phyloP scores from a whole-genome alignment of 352 stramenopile species.

The Chrysophaeum taylorii region DNA sequence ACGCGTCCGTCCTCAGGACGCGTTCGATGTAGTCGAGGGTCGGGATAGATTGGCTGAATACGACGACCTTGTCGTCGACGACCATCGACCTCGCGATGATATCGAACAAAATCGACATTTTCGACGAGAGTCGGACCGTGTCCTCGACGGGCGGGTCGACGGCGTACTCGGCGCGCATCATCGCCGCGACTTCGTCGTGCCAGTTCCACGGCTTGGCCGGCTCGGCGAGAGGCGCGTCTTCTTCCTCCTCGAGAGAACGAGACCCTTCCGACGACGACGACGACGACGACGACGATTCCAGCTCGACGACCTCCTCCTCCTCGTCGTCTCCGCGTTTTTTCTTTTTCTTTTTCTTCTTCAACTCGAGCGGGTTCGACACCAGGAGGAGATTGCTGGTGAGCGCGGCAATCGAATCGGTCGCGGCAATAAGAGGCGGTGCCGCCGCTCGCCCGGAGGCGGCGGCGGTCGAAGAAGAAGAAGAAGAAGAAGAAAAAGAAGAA shows the following conservation, averaged over 20 bases:
- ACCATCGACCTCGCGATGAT: slow-evolving; percentile 28
- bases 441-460: no score
- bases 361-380: background rate
- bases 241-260: no score
- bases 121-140: slow-evolving; percentile 22
- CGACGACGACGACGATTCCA: background rate
- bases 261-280: background rate
- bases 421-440: no score
- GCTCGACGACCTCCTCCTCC: background rate
- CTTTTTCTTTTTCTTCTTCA: slow-evolving; percentile 2
- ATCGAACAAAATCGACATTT: slow-evolving; percentile 47
- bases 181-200: background rate
- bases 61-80: slow-evolving; percentile 50
- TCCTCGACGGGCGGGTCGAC: background rate
- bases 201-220: background rate
- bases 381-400: background rate
- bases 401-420: no score
- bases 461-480: no score
- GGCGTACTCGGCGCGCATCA: background rate
- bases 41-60: slow-evolving; percentile 49
- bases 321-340: slow-evolving; percentile 5
- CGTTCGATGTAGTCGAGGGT: slow-evolving; percentile 48
- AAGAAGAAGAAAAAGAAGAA: no score
- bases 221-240: background rate
- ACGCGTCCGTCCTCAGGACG: slow-evolving; percentile 37